Conservation (phyloP, 1,139 yeast genomes). For the Saccharomyces hybrid region DNA sequence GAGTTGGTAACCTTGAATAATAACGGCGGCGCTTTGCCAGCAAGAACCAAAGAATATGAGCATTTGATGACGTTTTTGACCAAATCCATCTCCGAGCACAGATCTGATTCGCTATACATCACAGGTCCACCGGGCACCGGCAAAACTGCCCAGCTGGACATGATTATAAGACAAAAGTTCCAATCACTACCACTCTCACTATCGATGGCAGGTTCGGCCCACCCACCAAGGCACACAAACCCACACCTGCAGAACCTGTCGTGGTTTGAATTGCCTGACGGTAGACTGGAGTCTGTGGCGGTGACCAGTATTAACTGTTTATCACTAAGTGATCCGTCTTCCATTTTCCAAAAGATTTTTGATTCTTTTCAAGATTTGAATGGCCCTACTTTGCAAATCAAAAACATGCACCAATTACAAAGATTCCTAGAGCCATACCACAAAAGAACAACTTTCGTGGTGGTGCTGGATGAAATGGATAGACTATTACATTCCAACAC, state of each 20-base stretch:
- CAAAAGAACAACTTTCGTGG: constrained; percentile 33
- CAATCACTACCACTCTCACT: constrained; percentile 5
- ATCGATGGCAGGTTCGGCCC: constrained; percentile 7
- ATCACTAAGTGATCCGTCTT: constrained; percentile 24
- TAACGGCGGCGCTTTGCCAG: constrained; percentile 20
- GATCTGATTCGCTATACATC: constrained; percentile 71
- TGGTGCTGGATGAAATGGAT: constrained; percentile 87
- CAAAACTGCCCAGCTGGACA: constrained; percentile 76
- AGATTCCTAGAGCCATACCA: constrained; percentile 22
- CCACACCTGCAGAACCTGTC: constrained; percentile 14
- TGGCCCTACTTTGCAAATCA: constrained; percentile 12
- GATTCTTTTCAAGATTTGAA: constrained; percentile 11
- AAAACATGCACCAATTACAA: constrained; percentile 22
- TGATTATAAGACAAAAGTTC: constrained; percentile 34
- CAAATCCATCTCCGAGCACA: constrained; percentile 35
- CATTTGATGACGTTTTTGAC: constrained; percentile 43
- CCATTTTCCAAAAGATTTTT: constrained; percentile 26
- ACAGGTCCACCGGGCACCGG: constrained; percentile 99
- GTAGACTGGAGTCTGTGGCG: constrained; percentile 18
- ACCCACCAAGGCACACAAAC: constrained; percentile 2
- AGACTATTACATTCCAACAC: constrained; percentile 66
- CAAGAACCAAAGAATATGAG: constrained; percentile 53
- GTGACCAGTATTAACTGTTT: constrained; percentile 28
- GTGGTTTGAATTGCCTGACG: constrained; percentile 15
- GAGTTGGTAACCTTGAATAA: constrained; percentile 9